Conservation (phyloP, 75 land plant species). For the Picea sitchensis region DNA sequence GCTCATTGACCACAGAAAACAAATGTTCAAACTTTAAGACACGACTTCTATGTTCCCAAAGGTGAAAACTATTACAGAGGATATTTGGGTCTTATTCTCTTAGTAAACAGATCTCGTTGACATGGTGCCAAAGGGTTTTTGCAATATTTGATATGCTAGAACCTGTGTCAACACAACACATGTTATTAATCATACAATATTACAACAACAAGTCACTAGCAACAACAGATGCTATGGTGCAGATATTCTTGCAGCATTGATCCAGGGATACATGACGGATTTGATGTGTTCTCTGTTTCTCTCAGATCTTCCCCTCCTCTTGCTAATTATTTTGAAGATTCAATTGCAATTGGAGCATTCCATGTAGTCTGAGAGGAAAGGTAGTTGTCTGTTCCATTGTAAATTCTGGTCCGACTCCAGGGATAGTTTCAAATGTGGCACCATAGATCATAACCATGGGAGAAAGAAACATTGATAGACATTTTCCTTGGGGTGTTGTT, state of each 20-base stretch:
- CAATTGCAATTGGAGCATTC: conserved; percentile 33
- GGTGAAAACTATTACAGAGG: no score
- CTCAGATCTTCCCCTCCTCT: conserved; percentile 16
- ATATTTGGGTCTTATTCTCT: no score
- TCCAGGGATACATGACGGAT: conserved; percentile 18
- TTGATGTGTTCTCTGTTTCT: conserved; percentile 20
- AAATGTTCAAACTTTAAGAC: no score
- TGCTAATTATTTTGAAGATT: conserved; percentile 10
- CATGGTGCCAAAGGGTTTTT: no score
- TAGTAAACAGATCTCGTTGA: no score
- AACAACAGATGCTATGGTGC: conserved; percentile 25
- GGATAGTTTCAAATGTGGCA: conserved; percentile 29
- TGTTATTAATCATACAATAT: no score
- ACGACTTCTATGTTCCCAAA: no score
- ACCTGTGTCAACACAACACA: no score
- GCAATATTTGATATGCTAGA: no score
- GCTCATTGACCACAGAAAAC: no score
- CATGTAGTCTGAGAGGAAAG: conserved; percentile 21
- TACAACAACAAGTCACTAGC: no score
- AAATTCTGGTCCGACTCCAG: conserved; percentile 26
- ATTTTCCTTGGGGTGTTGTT: conserved; percentile 13
- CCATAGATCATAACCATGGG: conserved; percentile 46
- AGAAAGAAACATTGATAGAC: conserved; percentile 32
- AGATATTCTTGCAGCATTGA: conserved; percentile 38
- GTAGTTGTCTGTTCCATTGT: conserved; percentile 33